These are phyloP conservation scores for Apiotrichum sp. DNA, from an alignment of 1,284 basidiomycete species.

Conservation along the genomic window DNA sequence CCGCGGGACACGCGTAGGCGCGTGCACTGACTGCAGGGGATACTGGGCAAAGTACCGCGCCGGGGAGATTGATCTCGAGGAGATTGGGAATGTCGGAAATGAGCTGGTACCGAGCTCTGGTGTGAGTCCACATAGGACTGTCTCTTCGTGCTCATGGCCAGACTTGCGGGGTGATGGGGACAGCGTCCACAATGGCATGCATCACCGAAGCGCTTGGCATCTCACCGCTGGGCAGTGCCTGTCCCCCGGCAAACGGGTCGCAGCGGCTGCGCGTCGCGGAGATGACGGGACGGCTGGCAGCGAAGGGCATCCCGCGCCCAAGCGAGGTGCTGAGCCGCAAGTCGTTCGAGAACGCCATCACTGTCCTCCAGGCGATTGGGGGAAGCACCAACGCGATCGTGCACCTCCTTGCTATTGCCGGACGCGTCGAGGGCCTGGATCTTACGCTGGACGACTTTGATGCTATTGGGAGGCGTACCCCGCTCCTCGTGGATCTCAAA, in stretches of 20 bases:
- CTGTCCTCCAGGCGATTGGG: slow-evolving; percentile 47
- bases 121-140: slow-evolving; percentile 17
- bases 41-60: slow-evolving; percentile 43
- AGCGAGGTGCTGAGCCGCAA: slow-evolving; percentile 45
- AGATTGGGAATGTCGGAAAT: slow-evolving; percentile 38
- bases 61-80: slow-evolving; percentile 40
- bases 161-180: slow-evolving; percentile 46
- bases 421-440: slow-evolving; percentile 41
- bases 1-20: slow-evolving; percentile 37
- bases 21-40: slow-evolving; percentile 42
- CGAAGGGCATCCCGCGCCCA: slow-evolving; percentile 28
- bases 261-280: slow-evolving; percentile 42
- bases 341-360: slow-evolving; percentile 50
- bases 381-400: slow-evolving; percentile 50
- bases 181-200: slow-evolving; percentile 45
- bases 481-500: slow-evolving; percentile 49
- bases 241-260: slow-evolving; percentile 35
- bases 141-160: slow-evolving; percentile 6
- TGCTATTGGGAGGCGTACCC: slow-evolving; percentile 43
- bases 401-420: slow-evolving; percentile 49
- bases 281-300: slow-evolving; percentile 28
- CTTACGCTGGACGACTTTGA: slow-evolving; percentile 48
- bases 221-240: slow-evolving; percentile 38
- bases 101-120: slow-evolving; percentile 41
- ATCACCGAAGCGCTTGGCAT: slow-evolving; percentile 42